phyloP scores from a whole-genome alignment of 148 eudicot species.

The Euryodendron excelsum region DNA sequence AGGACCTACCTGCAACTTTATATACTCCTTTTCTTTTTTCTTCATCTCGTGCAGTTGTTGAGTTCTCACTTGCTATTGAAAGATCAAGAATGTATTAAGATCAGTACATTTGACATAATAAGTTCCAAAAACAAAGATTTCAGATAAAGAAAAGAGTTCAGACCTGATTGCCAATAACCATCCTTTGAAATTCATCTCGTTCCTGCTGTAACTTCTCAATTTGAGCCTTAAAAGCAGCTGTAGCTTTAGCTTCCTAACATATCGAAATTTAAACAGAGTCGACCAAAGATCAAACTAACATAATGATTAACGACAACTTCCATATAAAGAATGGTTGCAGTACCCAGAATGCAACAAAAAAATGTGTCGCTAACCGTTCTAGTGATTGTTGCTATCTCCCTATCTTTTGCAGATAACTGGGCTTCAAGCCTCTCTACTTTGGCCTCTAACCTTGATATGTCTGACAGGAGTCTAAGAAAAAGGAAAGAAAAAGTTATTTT shows the following conservation, averaged over 20 bases:
- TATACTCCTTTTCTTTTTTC: constrained; percentile 95
- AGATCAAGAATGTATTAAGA: constrained; percentile 15
- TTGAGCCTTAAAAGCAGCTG: constrained; percentile 83
- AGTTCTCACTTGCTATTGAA: constrained; percentile 80
- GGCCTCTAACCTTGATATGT: constrained; percentile 92
- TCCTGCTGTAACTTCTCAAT: constrained; percentile 97
- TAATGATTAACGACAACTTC: neutral
- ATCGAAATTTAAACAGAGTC: neutral
- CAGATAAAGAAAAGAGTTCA: constrained; percentile 9
- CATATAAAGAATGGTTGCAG: neutral
- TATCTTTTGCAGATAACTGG: constrained; percentile 75
- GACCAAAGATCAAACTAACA: constrained; percentile 12
- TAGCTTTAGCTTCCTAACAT: constrained; percentile 92
- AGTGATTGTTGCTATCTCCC: constrained; percentile 94
- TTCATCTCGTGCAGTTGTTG: constrained; percentile 99
- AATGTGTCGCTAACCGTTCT: constrained; percentile 59
- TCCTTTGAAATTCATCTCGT: constrained; percentile 97
- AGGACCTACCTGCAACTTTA: constrained; percentile 77
- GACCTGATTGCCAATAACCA: constrained; percentile 99
- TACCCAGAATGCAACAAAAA: neutral
- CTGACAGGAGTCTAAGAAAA: constrained; percentile 65
- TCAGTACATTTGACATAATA: neutral
- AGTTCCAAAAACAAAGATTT: neutral
- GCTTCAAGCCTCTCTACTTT: constrained; percentile 94
- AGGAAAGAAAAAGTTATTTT: neutral